A percentile compares a stretch with the other conserved stretches of the same genome.
Conservation (phyloP, 2,329 filamentous ascomycete genomes). For the Penicillium sp. region DNA sequence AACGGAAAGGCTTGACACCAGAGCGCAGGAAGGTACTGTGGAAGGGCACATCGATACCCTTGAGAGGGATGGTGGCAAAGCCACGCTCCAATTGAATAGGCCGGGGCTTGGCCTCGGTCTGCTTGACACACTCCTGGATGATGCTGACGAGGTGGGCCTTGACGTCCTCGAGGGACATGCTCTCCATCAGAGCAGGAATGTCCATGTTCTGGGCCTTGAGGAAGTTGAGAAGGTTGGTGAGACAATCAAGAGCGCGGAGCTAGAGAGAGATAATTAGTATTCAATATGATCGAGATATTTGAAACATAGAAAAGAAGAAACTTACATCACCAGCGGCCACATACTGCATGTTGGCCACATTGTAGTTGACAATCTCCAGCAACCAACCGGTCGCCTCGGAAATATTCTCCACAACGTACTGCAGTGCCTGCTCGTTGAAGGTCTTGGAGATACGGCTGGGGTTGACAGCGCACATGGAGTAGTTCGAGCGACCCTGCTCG, state of each 20-base stretch:
- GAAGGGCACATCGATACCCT: slow-evolving; percentile 98
- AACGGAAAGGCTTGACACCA: slow-evolving; percentile 98
- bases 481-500: slow-evolving; percentile 88
- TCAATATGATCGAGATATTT: not conserved
- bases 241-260: slow-evolving; percentile 64
- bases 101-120: slow-evolving; percentile 83
- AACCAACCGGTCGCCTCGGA: slow-evolving; percentile 93
- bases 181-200: slow-evolving; percentile 87
- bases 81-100: slow-evolving; percentile 90
- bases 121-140: slow-evolving; percentile 81
- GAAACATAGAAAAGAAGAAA: slow-evolving; percentile 10
- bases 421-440: slow-evolving; percentile 95
- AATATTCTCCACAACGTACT: slow-evolving; percentile 96
- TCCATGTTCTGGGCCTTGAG: slow-evolving; percentile 97
- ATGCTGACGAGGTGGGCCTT: slow-evolving; percentile 88
- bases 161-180: slow-evolving; percentile 82
- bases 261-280: slow-evolving; percentile 27
- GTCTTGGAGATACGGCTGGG: slow-evolving; percentile 97
- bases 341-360: slow-evolving; percentile 70
- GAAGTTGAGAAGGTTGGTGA: slow-evolving; percentile 85
- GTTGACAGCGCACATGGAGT: slow-evolving; percentile 99
- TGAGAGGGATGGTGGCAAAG: slow-evolving; percentile 94
- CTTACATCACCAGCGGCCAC: slow-evolving; percentile 64
- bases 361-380: slow-evolving; percentile 97
- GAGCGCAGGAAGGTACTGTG: slow-evolving; percentile 97